phyloP scores from a whole-genome alignment of 2,329 filamentous ascomycete genomes.

The Sporothrix variecibatus region DNA sequence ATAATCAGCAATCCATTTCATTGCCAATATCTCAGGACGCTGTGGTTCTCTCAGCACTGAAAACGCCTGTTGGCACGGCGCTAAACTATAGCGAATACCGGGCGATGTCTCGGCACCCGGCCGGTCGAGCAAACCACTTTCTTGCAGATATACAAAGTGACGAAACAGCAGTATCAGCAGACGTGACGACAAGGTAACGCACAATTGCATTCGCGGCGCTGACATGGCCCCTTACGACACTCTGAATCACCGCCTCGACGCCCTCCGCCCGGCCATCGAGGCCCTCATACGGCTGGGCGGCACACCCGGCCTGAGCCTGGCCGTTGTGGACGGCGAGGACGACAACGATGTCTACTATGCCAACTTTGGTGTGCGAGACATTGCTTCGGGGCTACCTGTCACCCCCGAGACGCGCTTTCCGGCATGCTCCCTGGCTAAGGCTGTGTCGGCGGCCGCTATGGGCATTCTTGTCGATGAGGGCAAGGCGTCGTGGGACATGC shows the following conservation, averaged over 20 bases:
- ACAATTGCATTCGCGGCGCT: no score
- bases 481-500: background rate
- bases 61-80: no score
- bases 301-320: background rate
- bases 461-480: background rate
- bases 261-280: slow-evolving; percentile 4
- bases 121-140: no score
- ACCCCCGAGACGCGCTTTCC: background rate
- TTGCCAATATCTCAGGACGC: no score
- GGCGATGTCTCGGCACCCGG: background rate
- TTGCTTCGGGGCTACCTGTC: background rate
- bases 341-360: background rate
- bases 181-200: no score
- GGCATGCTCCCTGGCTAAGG: slow-evolving; percentile 10
- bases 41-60: no score
- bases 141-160: no score
- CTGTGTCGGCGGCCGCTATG: slow-evolving; percentile 1
- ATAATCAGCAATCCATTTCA: no score
- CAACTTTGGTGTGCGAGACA: slow-evolving; percentile 4
- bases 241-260: background rate
- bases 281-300: slow-evolving; percentile 3
- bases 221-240: background rate
- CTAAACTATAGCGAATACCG: no score
- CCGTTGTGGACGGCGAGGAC: background rate
- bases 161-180: no score